Evolutionary conservation across 2,329 filamentous ascomycete species (phyloP), one percentile per base, ranked within the genome.

Genomic region (Teratosphaeria viscida): DNA sequence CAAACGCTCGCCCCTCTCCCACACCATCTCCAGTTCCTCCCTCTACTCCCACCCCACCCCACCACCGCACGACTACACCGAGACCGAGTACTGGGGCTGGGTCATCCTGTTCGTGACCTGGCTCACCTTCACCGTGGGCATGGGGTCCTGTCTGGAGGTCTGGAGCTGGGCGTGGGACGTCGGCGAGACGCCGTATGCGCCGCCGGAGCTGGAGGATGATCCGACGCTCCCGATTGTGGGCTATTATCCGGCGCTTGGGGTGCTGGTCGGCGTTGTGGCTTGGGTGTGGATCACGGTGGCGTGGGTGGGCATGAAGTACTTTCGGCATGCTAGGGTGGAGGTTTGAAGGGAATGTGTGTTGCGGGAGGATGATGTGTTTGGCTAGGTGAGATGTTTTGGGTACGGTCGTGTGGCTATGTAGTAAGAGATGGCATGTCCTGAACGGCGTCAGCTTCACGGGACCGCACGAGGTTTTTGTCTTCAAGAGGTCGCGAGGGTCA

Each of bases 131-230:
- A 91, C 97, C 23, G 85, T 94, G 0, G 94, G 94, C 35, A 97
- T 99, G 89, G 94, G 94, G 57, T 95, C 89, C 56, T 96, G 91
- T 73, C 81, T 97, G 54, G 92, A 89, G 26, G 85, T 97, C 26
- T 99, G 94, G 94, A 94, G 87, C 74, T 99, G 94, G 94, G 94
- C 94, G 2, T 99, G 94, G 94, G 92, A 97, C 77, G 92, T 97
- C 1, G 92, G 92, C 54, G 91, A 92, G 73, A 96, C 91, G 37
- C 92, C 92, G 0, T 96, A 96, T 74, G 92, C 92, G 58, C 92
- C 92, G 56, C 92, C 92, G 3, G 92, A 97, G 76, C 80, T 97
- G 52, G 92, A 96, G 73, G 91, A 97, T 74, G 94, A 99, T 74
- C 87, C 89, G 6, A 97, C 92, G 2, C 75, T 99, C 67, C 94